Percentiles rank a stretch among this genome's conserved stretches.
These are phyloP conservation scores for Aquilaria malaccensis DNA, from an alignment of 345 rosid species.

Conservation along the genomic window DNA sequence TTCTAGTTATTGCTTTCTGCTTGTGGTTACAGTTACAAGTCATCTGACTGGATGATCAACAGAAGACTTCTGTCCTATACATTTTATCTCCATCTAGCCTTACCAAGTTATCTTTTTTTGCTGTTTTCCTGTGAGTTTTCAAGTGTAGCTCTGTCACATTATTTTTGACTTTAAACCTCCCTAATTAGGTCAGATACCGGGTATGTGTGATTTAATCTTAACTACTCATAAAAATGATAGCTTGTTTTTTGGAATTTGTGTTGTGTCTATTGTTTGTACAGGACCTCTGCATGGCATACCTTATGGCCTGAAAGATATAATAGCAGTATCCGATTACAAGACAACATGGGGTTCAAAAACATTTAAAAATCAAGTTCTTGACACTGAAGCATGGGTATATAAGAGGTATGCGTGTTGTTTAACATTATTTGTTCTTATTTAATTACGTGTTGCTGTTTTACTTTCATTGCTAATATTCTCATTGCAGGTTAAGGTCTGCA, in stretches of 20 bases:
- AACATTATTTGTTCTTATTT: not conserved
- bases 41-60: too few relatives aligned
- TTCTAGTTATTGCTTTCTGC: too few relatives aligned
- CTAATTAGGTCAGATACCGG: too few relatives aligned
- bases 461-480: not conserved
- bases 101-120: not conserved
- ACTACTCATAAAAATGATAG: not conserved
- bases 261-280: conserved; percentile 11
- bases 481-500: conserved; percentile 47
- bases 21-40: too few relatives aligned
- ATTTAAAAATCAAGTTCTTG: conserved; percentile 67
- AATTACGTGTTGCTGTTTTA: not conserved
- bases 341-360: conserved; percentile 88
- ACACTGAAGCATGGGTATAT: conserved; percentile 86
- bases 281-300: conserved; percentile 97
- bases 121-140: not conserved
- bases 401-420: conserved; percentile 37
- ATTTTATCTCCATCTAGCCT: not conserved
- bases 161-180: not conserved
- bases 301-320: conserved; percentile 81
- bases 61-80: not conserved
- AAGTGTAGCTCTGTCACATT: not conserved
- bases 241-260: not conserved
- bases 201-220: too few relatives aligned
- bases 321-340: conserved; percentile 64